A percentile compares a stretch with the other conserved stretches of the same genome.
Evolutionary conservation across 768 basidiomycete genomes (phyloP).

Genomic region (Melanogaster broomeanus): DNA sequence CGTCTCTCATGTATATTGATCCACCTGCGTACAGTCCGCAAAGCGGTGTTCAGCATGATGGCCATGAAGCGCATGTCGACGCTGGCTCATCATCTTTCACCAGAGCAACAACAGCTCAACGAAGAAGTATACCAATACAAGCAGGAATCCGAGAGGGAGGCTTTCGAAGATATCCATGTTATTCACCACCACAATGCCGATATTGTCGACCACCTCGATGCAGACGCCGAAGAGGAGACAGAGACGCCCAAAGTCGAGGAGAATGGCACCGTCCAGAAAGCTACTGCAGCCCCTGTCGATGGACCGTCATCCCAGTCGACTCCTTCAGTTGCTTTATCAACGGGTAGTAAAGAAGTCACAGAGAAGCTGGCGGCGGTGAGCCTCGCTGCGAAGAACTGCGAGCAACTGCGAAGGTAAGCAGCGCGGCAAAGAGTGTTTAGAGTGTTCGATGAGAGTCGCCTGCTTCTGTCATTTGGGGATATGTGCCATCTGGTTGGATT

Average conservation of each 20-base stretch:
- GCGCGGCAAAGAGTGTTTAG: slow-evolving; percentile 11
- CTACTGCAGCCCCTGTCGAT: background rate
- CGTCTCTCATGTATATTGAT: slow-evolving; percentile 1
- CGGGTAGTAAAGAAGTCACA: slow-evolving; percentile 19
- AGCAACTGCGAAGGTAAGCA: slow-evolving; percentile 35
- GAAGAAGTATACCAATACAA: slow-evolving; percentile 69
- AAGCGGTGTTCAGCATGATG: slow-evolving; percentile 83
- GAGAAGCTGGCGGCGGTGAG: slow-evolving; percentile 30
- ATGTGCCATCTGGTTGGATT: background rate
- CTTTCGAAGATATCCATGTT: slow-evolving; percentile 42
- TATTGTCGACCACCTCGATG: background rate
- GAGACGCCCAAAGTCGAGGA: background rate
- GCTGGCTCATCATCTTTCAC: slow-evolving; percentile 41
- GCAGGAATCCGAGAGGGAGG: slow-evolving; percentile 71
- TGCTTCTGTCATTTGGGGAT: background rate
- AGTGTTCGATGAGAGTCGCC: slow-evolving; percentile 11
- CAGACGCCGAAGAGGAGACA: background rate
- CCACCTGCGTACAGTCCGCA: slow-evolving; percentile 62
- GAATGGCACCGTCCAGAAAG: slow-evolving; percentile 1
- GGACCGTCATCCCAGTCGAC: background rate
- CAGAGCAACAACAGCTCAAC: slow-evolving; percentile 51
- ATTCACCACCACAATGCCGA: slow-evolving; percentile 50
- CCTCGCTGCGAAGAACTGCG: slow-evolving; percentile 29
- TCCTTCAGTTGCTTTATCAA: slow-evolving; percentile 3
- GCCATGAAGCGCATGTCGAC: slow-evolving; percentile 80